A percentile compares a stretch with the other conserved stretches of the same genome.
phyloP scores from a whole-genome alignment of 352 stramenopile genomes.

The Phytophthora pini region DNA sequence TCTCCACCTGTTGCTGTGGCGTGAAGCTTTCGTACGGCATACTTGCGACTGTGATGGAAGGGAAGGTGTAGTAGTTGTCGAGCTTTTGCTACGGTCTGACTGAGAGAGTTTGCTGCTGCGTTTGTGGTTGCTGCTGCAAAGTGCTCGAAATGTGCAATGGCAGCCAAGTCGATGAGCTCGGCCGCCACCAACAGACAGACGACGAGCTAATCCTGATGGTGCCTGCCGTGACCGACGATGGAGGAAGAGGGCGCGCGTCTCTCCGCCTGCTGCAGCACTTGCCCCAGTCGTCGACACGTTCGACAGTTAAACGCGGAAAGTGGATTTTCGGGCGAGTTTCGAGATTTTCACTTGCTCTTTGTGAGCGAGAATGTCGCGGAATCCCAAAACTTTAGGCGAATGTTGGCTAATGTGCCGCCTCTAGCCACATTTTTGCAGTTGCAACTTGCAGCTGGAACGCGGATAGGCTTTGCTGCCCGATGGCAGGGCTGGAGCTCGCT shows the following conservation, averaged over 20 bases:
- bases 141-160: slow-evolving; percentile 39
- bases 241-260: slow-evolving; percentile 20
- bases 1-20: slow-evolving; percentile 59
- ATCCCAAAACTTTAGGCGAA: slow-evolving; percentile 22
- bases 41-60: neutral
- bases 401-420: slow-evolving; percentile 16
- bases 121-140: slow-evolving; percentile 12
- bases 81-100: slow-evolving; percentile 3
- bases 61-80: neutral
- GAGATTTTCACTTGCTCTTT: slow-evolving; percentile 20
- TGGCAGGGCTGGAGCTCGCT: neutral
- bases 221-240: slow-evolving; percentile 13
- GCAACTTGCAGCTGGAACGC: neutral
- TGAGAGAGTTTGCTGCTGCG: neutral
- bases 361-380: slow-evolving; percentile 20
- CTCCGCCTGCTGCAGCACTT: slow-evolving; percentile 1
- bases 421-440: neutral
- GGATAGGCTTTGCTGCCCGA: neutral
- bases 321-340: slow-evolving; percentile 15
- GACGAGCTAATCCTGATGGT: slow-evolving; percentile 27
- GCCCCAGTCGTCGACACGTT: slow-evolving; percentile 8
- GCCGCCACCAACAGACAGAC: slow-evolving; percentile 18
- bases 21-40: slow-evolving; percentile 87
- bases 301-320: slow-evolving; percentile 20
- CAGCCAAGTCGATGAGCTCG: slow-evolving; percentile 17